phyloP scores from a whole-genome alignment of 805 yeast genomes.

The Schwanniomyces pseudopolymorphus region DNA sequence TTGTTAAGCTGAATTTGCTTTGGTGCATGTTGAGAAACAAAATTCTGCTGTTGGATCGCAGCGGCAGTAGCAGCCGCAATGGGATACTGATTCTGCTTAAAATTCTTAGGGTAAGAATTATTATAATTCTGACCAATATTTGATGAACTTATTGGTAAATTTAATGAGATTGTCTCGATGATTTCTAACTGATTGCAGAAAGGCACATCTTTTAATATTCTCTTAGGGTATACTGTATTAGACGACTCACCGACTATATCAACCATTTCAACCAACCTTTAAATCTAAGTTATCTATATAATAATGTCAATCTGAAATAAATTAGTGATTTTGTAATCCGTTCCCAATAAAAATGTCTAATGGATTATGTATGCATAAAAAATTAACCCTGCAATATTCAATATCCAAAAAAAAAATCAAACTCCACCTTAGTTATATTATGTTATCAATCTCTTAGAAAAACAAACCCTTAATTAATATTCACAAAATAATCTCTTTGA shows the following conservation, averaged over 20 bases:
- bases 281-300: neutral
- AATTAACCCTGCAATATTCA: neutral
- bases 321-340: neutral
- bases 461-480: neutral
- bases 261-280: neutral
- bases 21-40: slow-evolving; percentile 14
- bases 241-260: neutral
- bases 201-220: slow-evolving; percentile 25
- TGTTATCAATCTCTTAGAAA: neutral
- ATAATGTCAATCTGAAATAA: neutral
- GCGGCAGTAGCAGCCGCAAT: slow-evolving; percentile 35
- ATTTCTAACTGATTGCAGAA: slow-evolving; percentile 28
- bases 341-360: neutral
- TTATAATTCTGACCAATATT: neutral
- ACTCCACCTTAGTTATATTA: neutral
- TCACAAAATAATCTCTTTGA: neutral
- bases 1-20: slow-evolving; percentile 9
- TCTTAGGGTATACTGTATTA: slow-evolving; percentile 12
- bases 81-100: slow-evolving; percentile 23
- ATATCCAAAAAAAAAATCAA: neutral
- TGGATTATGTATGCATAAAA: neutral
- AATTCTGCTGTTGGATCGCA: slow-evolving; percentile 22
- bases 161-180: slow-evolving; percentile 15
- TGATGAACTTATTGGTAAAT: neutral
- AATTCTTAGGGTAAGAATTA: slow-evolving; percentile 3